Evolutionary conservation across 495 filamentous ascomycete genomes (phyloP).

Genomic region (Astrothelium subdiscretum): DNA sequence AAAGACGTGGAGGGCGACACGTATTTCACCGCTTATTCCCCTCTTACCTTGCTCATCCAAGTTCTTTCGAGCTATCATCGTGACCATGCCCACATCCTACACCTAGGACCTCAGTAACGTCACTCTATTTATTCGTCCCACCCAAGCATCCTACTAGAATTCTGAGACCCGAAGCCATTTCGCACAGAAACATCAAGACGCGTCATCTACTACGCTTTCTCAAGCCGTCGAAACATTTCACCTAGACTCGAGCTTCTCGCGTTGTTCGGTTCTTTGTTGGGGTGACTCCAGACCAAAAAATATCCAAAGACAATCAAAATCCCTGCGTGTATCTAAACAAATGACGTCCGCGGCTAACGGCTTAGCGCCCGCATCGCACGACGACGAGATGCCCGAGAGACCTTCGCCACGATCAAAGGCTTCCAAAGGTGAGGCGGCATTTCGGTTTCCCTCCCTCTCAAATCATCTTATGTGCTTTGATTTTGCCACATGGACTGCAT

Average conservation of each 20-base stretch:
- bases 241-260: not conserved
- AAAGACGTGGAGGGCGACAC: not conserved
- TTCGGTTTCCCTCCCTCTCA: not conserved
- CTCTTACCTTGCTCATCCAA: not conserved
- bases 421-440: constrained; percentile 1
- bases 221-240: not conserved
- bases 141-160: too few relatives aligned
- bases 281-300: not conserved
- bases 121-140: too few relatives aligned
- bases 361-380: not conserved
- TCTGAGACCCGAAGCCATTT: not conserved
- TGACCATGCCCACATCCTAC: too few relatives aligned
- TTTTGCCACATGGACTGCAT: not conserved
- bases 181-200: not conserved
- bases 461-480: not conserved
- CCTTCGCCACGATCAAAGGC: not conserved
- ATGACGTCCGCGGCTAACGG: not conserved
- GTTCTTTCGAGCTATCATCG: too few relatives aligned
- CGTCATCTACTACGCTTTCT: not conserved
- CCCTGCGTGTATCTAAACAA: not conserved
- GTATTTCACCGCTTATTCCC: not conserved
- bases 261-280: not conserved
- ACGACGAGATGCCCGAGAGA: not conserved
- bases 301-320: too few relatives aligned
- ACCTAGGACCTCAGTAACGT: too few relatives aligned